Evolutionary conservation across 495 filamentous ascomycete genomes (phyloP), one percentile per base, ranked within the genome.

Genomic region (Glutinoglossum americanum): DNA sequence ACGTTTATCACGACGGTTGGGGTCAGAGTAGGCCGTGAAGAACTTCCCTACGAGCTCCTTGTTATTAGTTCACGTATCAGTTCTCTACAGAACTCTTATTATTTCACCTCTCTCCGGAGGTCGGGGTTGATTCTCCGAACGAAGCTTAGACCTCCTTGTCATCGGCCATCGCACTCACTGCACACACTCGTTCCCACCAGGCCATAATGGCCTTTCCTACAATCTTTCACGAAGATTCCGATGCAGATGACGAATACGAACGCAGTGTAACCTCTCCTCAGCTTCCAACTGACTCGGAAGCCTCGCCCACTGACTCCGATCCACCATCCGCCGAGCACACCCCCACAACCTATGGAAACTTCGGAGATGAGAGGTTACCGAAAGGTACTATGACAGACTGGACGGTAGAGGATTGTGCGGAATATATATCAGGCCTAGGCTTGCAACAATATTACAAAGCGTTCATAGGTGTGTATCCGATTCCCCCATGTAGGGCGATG

Each of bases 171-270:
- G 28, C 26, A 53, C 5, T 13, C 3, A 15, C 49, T 32, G 25
- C 19, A 28, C 28, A 28, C 23, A 17, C 15, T 53, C 49, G 26
- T 28, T 27, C 25, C 8, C 7, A 32, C 21, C 11, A 21, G 19
- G 37, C 56, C 21, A 49, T 3, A 45, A 76, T 77, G 73, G 71
- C 74, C 33, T 74, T 76, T 62, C 73, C 72, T 54, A 69, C 76
- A 27, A 71, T 70, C 17, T 80, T 81, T 60, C 76, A 94, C 66
- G 82, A 84, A 64, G 88, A 94, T 67, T 87, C 83, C 56, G 89
- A 95, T 66, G 89, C 87, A 65, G 89, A 95, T 68, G 89, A 94
- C 68, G 89, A 95, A 75, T 93, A 90, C 67, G 88, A 94, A 71
- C 76, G 86, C 61, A 86, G 82, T 62, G 74, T 87, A 30, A 78